Conservation (phyloP, 345 rosid species). For the Bruguiera gymnorhiza region DNA sequence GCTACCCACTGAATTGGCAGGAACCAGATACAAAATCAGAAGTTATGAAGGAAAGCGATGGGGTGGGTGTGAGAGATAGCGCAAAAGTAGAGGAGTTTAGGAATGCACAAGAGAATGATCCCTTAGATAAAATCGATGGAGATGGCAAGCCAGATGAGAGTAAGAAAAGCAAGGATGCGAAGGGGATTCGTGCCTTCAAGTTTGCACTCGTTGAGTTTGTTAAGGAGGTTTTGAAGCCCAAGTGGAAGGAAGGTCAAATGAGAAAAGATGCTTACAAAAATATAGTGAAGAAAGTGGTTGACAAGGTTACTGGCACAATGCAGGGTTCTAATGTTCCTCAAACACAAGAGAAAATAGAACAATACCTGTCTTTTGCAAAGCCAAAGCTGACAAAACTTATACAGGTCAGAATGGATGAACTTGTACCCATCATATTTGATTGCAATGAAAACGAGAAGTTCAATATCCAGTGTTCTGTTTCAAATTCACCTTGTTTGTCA, state of each 20-base stretch:
- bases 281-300: constrained; percentile 94
- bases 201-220: constrained; percentile 83
- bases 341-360: constrained; percentile 85
- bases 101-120: constrained; percentile 35
- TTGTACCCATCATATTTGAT: background rate
- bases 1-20: constrained; percentile 15
- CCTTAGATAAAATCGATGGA: constrained; percentile 39
- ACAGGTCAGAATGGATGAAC: constrained; percentile 52
- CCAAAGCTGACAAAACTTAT: constrained; percentile 90
- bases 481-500: background rate
- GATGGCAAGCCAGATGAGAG: constrained; percentile 51
- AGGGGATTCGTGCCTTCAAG: constrained; percentile 73
- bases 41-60: constrained; percentile 29
- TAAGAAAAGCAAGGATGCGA: constrained; percentile 73
- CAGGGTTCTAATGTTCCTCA: constrained; percentile 76
- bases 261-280: constrained; percentile 87
- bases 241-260: constrained; percentile 92
- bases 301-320: constrained; percentile 77
- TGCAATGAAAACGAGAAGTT: too few species aligned
- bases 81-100: constrained; percentile 37
- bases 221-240: constrained; percentile 88
- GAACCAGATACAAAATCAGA: constrained; percentile 32
- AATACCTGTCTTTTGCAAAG: constrained; percentile 74
- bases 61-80: constrained; percentile 34
- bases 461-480: background rate